Evolutionary conservation across 164 flowering plant genomes (phyloP).

Genomic region (Brasenia schreberi): DNA sequence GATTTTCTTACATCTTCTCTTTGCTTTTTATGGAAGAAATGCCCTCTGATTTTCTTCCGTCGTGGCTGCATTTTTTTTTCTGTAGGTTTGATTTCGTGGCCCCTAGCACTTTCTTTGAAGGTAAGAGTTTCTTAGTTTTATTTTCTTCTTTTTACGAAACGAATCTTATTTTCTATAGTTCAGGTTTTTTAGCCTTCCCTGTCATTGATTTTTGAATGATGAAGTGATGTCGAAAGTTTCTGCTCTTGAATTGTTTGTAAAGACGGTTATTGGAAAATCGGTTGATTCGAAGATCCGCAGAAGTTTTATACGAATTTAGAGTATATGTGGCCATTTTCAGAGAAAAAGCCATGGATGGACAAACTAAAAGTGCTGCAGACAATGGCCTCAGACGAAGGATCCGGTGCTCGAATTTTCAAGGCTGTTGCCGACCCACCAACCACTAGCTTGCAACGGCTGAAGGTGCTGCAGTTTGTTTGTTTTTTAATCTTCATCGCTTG

Average conservation of each 20-base stretch:
- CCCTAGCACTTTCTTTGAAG: constrained; percentile 66
- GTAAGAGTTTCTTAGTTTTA: constrained; percentile 16
- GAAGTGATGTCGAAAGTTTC: neutral
- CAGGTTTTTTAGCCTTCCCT: neutral
- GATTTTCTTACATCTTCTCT: neutral
- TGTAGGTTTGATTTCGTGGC: constrained; percentile 92
- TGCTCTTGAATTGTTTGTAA: neutral
- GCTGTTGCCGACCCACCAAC: constrained; percentile 98
- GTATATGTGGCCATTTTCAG: constrained; percentile 21
- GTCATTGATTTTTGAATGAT: neutral
- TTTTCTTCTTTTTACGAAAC: neutral
- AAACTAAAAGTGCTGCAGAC: constrained; percentile 53
- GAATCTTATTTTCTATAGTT: neutral
- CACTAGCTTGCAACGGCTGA: constrained; percentile 90
- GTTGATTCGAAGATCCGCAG: constrained; percentile 2
- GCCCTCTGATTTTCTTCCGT: neutral
- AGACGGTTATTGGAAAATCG: neutral
- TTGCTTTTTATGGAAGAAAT: neutral
- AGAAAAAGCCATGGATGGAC: constrained; percentile 94
- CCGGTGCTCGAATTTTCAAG: constrained; percentile 73
- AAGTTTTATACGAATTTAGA: constrained; percentile 8
- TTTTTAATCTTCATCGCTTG: neutral
- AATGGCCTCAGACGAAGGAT: constrained; percentile 32
- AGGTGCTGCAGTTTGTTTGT: constrained; percentile 28
- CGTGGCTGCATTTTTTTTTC: neutral